These are phyloP conservation scores for Diversispora eburnea DNA, from an alignment of 192 early-diverging fungal species.

Conservation along the genomic window DNA sequence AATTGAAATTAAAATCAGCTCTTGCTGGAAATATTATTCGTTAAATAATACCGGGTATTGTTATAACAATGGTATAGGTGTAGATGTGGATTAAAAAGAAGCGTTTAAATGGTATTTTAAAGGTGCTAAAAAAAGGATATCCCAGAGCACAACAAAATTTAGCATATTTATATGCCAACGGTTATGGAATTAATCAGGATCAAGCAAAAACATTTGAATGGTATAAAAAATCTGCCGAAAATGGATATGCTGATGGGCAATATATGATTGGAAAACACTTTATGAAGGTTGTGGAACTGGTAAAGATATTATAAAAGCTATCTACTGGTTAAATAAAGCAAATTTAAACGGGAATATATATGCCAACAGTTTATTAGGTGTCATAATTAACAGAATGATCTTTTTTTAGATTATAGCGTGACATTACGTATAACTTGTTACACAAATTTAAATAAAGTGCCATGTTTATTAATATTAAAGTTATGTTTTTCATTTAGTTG, in stretches of 20 bases:
- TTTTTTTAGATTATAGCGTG: too few relatives aligned
- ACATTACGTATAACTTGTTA: too few relatives aligned
- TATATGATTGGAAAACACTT: conserved; percentile 40
- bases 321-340: neutral
- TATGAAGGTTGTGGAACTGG: neutral
- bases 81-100: conserved; percentile 49
- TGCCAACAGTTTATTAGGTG: too few relatives aligned
- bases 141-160: conserved; percentile 68
- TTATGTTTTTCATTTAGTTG: too few relatives aligned
- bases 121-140: conserved; percentile 53
- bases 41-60: conserved; percentile 72
- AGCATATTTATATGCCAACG: conserved; percentile 69
- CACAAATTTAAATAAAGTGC: too few relatives aligned
- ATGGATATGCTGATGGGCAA: conserved; percentile 55
- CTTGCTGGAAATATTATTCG: conserved; percentile 72
- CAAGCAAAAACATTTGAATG: conserved; percentile 52
- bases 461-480: too few relatives aligned
- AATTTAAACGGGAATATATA: neutral
- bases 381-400: too few relatives aligned
- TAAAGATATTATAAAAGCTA: neutral
- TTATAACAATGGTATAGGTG: conserved; percentile 51
- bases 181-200: conserved; percentile 51
- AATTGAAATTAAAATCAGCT: conserved; percentile 63
- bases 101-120: conserved; percentile 73
- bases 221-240: conserved; percentile 59